phyloP scores from a whole-genome alignment of 805 yeast genomes.

The Metschnikowia gelsemii region DNA sequence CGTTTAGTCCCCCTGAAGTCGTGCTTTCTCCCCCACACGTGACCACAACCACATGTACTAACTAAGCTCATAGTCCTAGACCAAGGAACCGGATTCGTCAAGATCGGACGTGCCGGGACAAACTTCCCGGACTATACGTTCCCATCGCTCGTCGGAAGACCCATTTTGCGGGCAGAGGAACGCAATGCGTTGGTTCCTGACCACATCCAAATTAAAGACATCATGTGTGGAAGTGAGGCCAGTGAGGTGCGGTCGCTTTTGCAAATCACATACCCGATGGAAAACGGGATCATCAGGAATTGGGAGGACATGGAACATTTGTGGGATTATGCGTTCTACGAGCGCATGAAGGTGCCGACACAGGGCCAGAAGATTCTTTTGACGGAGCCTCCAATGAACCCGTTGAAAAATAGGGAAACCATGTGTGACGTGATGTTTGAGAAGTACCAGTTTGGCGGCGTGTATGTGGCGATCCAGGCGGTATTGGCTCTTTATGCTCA shows the following conservation, averaged over 20 bases:
- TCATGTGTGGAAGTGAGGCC: constrained; percentile 98
- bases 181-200: constrained; percentile 55
- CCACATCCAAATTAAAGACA: constrained; percentile 79
- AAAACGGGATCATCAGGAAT: constrained; percentile 90
- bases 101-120: constrained; percentile 94
- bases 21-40: not conserved
- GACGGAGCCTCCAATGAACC: constrained; percentile 99
- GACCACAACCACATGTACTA: constrained; percentile 12
- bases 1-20: not conserved
- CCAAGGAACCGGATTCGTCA: constrained; percentile 98
- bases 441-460: constrained; percentile 85
- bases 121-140: constrained; percentile 96
- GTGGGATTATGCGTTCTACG: constrained; percentile 97
- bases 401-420: constrained; percentile 80
- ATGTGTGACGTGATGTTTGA: constrained; percentile 95
- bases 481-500: constrained; percentile 97
- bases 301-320: constrained; percentile 99
- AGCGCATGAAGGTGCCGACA: constrained; percentile 77
- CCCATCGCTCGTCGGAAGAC: constrained; percentile 97
- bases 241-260: constrained; percentile 83
- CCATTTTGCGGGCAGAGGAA: constrained; percentile 95
- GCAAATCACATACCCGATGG: constrained; percentile 97
- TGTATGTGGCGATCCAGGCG: constrained; percentile 94
- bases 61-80: constrained; percentile 64
- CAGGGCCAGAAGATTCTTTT: constrained; percentile 75